These are phyloP conservation scores for Aspergillus ochraceoroseus DNA, from an alignment of 2,329 filamentous ascomycete species.

Conservation along the genomic window DNA sequence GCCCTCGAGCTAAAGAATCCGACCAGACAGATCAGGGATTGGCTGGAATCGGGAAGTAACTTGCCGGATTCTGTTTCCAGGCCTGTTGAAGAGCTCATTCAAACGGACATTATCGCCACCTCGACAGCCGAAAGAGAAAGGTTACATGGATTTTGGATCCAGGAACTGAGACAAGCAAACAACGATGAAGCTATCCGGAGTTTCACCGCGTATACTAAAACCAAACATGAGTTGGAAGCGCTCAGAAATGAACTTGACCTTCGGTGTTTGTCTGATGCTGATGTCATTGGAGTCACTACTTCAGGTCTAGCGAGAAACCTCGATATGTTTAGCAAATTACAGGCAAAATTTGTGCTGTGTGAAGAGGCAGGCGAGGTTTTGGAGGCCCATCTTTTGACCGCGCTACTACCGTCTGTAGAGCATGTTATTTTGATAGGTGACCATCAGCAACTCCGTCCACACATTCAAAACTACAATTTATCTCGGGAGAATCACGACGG, in stretches of 20 bases:
- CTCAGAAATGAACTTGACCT: too few species aligned
- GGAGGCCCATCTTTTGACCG: constrained; percentile 9
- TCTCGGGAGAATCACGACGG: constrained; percentile 2
- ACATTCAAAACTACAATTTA: constrained; percentile 3
- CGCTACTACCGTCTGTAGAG: constrained; percentile 10
- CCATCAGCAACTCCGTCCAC: constrained; percentile 11
- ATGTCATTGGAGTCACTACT: constrained; percentile 13
- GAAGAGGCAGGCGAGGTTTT: constrained; percentile 15
- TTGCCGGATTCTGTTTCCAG: too few species aligned
- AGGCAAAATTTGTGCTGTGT: constrained; percentile 10
- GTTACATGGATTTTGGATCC: background rate
- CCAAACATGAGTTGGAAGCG: constrained; percentile 18
- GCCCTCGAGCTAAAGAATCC: background rate
- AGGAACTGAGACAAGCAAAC: background rate
- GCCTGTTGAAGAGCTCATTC: background rate
- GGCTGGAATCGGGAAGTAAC: background rate
- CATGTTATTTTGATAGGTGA: constrained; percentile 14
- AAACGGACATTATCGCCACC: background rate
- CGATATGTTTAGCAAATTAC: background rate
- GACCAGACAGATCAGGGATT: background rate
- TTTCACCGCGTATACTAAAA: constrained; percentile 3
- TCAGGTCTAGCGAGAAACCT: constrained; percentile 9
- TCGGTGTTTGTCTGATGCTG: constrained; percentile 1
- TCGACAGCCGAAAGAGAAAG: background rate
- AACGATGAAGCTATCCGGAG: background rate